Evolutionary conservation across 768 basidiomycete species (phyloP).

Genomic region (Tubosaeta brunneosetosa): DNA sequence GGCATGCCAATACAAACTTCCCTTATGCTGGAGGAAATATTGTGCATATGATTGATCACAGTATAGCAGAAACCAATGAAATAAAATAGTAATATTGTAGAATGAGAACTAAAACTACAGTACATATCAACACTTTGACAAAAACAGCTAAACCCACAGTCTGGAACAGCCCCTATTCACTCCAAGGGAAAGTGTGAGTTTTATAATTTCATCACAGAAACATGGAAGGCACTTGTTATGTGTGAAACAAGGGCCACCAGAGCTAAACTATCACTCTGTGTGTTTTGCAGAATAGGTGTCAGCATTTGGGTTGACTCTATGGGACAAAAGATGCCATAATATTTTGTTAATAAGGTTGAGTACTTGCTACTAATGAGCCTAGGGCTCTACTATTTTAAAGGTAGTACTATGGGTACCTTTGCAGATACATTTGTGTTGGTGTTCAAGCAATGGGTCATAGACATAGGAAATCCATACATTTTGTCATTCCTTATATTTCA

Average conservation of each 20-base stretch:
- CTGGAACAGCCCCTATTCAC: not conserved
- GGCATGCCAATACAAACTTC: no score
- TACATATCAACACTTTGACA: no score
- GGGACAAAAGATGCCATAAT: not conserved
- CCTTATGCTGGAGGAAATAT: no score
- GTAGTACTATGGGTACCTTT: not conserved
- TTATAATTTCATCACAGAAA: not conserved
- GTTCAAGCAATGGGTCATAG: no score
- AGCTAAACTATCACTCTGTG: not conserved
- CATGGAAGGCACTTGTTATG: not conserved
- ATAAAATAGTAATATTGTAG: not conserved
- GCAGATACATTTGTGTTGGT: no score
- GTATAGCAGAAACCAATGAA: no score
- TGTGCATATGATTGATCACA: no score
- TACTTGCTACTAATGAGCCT: not conserved
- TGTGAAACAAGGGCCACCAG: not conserved
- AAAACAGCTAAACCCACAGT: not conserved
- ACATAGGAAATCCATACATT: no score
- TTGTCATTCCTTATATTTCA: no score
- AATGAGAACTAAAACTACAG: not conserved
- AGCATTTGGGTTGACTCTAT: not conserved
- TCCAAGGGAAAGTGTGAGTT: not conserved
- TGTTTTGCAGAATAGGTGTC: not conserved
- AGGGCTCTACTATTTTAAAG: not conserved
- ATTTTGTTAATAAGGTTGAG: constrained; percentile 1